Evolutionary conservation across 805 yeast species (phyloP), one percentile per base, ranked within the genome.

Genomic region (Candida ovalis): DNA sequence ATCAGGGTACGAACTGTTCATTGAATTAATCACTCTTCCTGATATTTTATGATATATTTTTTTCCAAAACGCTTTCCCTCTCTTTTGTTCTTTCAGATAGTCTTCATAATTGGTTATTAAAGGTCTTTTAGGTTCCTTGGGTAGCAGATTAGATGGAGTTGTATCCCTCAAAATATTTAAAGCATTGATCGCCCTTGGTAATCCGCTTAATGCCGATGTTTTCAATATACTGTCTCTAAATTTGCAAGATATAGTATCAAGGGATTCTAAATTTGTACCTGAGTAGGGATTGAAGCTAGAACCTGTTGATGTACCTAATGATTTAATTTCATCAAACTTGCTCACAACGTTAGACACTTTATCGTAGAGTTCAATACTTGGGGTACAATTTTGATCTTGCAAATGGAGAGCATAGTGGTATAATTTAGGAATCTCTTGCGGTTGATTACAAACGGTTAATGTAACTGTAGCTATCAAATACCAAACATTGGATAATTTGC

Each of bases 171-270:
- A 70, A 17, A 74, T 72, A 56, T 79, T 84, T 58, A 91, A 67
- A 1, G 95, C 77, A 63, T 90, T 91, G 63, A 91, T 91, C 1
- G 90, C 79, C 56, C 83, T 84, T 1, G 97, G 97, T 13, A 90
- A 72, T 0, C 97, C 97, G 15, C 82, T 80, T 41, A 91, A 68
- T 0, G 96, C 96, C 0, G 86, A 76, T 3, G 88, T 74, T 60
- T 90, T 91, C 59, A 91, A 68, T 2, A 91, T 68, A 8, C 90
- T 82, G 59, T 91, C 97, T 50, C 96, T 72, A 45, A 86, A 70
- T 55, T 84, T 78, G 37, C 72, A 71, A 0, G 91, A 57, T 1
- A 49, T 44, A 42, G 28, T 12, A 28, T 36, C 44, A 13, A 52
- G 27, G 9, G 18, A 21, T 3, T 44, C 18, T 4, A 43, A 23